Evolutionary conservation across 495 filamentous ascomycete genomes (phyloP), one percentile per base, ranked within the genome.

Genomic region (Haplographium delicatum): DNA sequence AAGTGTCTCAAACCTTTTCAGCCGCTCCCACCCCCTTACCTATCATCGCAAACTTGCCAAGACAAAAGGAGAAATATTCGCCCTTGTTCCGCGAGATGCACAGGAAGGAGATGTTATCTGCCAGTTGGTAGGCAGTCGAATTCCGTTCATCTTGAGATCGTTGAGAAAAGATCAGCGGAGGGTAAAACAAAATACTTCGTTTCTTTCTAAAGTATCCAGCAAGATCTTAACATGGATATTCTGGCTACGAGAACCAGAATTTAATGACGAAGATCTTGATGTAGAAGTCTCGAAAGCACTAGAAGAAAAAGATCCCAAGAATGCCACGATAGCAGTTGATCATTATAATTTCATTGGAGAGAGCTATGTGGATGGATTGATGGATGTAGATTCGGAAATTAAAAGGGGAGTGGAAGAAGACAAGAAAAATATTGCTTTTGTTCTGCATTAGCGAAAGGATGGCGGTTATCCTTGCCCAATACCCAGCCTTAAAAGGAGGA

Each of bases 271-370:
- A n/a, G 34, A 7, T 16, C 7, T 38, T 16, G 34, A 38, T 38
- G 6, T 5, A 5, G 34, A 16, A 16, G 19, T 7, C 15, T 38
- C 15, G 34, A 5, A 5, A n/a, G 34, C 6, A 31, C 13, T 31
- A 16, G 19, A 38, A 16, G 34, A 15, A 6, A 10, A 5, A 10
- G 40, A 22, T 15, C 4, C 4, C 4, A 26, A 26, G 33, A 43
- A 5, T 19, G 25, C 24, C 15, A n/a, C n/a, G n/a, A 51, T 53
- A 28, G 45, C 54, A 13, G 31, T 16, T 16, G 43, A 13, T 9
- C 34, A 38, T 38, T 49, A 49, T 49, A 42, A 19, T n/a, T 54
- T 55, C 16, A 50, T 58, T 27, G 51, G 51, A 11, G 56, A 58
- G 44, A 54, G 30, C 16, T 53, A 47, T 25, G 40, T 45, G 22